These are phyloP conservation scores for Arachis hypogaea DNA, from an alignment of 306 rosid genomes.

Conservation along the genomic window DNA sequence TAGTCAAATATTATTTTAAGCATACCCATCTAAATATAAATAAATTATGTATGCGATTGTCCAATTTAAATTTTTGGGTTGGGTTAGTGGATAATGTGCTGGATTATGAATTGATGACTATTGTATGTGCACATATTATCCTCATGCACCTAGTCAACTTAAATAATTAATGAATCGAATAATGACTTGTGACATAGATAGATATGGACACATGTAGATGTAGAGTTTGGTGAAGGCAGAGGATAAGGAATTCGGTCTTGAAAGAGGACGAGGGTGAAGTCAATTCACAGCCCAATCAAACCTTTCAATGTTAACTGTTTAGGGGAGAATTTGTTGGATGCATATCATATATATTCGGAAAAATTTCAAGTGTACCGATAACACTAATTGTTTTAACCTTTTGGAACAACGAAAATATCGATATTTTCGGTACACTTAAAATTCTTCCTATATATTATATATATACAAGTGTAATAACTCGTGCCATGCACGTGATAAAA, in stretches of 20 bases:
- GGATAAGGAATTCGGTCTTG: constrained; percentile 8
- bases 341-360: background rate
- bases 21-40: too few relatives aligned
- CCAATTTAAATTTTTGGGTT: too few relatives aligned
- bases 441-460: too few relatives aligned
- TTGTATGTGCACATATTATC: background rate
- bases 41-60: too few relatives aligned
- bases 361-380: too few relatives aligned
- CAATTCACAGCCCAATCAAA: constrained; percentile 29
- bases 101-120: background rate
- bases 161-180: background rate
- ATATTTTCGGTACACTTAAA: too few relatives aligned
- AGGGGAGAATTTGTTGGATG: background rate
- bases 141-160: background rate
- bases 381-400: too few relatives aligned
- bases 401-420: too few relatives aligned
- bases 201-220: background rate
- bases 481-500: too few relatives aligned
- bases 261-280: constrained; percentile 33
- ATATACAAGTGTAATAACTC: too few relatives aligned
- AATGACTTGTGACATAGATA: background rate
- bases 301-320: background rate
- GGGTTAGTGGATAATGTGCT: background rate
- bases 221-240: background rate
- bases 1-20: too few relatives aligned